phyloP scores from a whole-genome alignment of 2,329 filamentous ascomycete genomes.

The Fusarium subglutinans region DNA sequence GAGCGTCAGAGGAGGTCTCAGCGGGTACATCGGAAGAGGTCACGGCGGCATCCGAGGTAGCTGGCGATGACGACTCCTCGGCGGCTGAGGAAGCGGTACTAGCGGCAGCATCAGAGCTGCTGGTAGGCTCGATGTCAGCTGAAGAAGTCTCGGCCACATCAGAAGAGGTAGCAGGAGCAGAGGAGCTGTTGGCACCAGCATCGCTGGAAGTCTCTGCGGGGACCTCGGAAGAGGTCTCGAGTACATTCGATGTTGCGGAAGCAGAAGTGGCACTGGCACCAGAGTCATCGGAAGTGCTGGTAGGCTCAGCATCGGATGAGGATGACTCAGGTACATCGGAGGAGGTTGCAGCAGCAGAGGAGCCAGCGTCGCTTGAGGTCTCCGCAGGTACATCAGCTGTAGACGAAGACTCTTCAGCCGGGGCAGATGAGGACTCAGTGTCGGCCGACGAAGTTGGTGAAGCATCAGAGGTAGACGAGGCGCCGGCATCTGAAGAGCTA shows the following conservation, averaged over 20 bases:
- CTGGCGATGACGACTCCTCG: background rate
- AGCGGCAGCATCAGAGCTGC: background rate
- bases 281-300: background rate
- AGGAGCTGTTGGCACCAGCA: background rate
- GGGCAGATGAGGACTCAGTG: background rate
- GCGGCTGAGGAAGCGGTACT: background rate
- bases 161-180: background rate
- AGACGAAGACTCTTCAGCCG: background rate
- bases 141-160: background rate
- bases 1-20: background rate
- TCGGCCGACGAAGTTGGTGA: background rate
- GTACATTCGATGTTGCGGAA: background rate
- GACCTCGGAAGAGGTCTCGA: background rate
- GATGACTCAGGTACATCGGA: background rate
- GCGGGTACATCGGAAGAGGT: background rate
- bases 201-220: background rate
- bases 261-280: background rate
- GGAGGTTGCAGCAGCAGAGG: background rate
- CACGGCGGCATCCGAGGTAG: background rate
- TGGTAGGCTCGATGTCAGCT: background rate
- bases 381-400: background rate
- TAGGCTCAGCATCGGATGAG: background rate
- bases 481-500: background rate
- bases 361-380: background rate
- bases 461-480: background rate